Percentiles rank a stretch among this genome's conserved stretches.
These are phyloP conservation scores for Mortierella sp. DNA, from an alignment of 371 early-diverging fungal species.

Conservation along the genomic window DNA sequence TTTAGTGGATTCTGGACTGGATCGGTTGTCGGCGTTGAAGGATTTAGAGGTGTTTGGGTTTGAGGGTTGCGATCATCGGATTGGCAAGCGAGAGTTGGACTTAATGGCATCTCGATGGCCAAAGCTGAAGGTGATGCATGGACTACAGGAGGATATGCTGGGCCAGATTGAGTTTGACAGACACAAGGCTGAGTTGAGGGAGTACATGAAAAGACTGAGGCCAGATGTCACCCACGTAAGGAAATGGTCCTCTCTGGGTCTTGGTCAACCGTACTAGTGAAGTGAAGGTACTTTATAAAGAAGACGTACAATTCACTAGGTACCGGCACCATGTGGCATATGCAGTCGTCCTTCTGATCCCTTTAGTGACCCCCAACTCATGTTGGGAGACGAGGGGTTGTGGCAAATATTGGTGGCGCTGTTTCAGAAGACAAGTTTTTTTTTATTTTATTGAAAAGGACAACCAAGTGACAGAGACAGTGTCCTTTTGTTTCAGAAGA, in stretches of 20 bases:
- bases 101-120: conserved; percentile 16
- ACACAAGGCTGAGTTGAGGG: not conserved
- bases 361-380: too few relatives aligned
- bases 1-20: conserved; percentile 2
- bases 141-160: not conserved
- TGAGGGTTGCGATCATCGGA: not conserved
- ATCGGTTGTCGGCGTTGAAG: not conserved
- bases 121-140: conserved; percentile 3
- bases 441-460: too few relatives aligned
- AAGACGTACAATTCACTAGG: not conserved
- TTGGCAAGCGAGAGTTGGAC: conserved; percentile 7
- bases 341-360: not conserved
- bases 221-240: not conserved
- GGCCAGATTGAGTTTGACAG: not conserved
- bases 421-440: too few relatives aligned
- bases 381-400: too few relatives aligned
- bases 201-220: conserved; percentile 9
- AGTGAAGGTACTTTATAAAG: too few relatives aligned
- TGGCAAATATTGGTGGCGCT: conserved; percentile 2
- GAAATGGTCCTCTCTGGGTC: not conserved
- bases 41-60: conserved; percentile 8
- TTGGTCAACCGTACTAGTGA: not conserved
- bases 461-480: too few relatives aligned
- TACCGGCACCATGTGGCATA: too few relatives aligned
- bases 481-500: too few relatives aligned